These are phyloP conservation scores for Akanthomyces muscarius DNA, from an alignment of 2,329 filamentous ascomycete genomes.

Conservation along the genomic window DNA sequence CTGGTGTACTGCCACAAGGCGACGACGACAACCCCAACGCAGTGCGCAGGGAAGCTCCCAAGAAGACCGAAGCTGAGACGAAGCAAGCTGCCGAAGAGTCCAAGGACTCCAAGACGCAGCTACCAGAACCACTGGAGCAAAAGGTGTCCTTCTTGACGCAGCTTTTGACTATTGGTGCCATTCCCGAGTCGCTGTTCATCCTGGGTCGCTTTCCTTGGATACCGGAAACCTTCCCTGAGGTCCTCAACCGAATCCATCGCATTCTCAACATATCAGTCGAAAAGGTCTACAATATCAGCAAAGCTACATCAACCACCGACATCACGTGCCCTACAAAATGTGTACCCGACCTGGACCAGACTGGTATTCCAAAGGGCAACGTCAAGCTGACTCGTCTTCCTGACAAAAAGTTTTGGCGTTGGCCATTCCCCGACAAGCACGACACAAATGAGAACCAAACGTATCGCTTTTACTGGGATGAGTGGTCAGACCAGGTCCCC, in stretches of 20 bases:
- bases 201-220: constrained; percentile 92
- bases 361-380: constrained; percentile 63
- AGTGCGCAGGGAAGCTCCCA: constrained; percentile 47
- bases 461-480: constrained; percentile 95
- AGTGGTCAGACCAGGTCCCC: constrained; percentile 92
- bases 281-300: constrained; percentile 59
- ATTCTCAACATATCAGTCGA: constrained; percentile 78
- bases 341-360: constrained; percentile 55
- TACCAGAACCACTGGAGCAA: constrained; percentile 76
- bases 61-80: constrained; percentile 50
- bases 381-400: constrained; percentile 58
- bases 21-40: constrained; percentile 64
- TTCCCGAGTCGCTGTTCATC: constrained; percentile 90
- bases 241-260: constrained; percentile 76
- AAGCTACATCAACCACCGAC: constrained; percentile 30
- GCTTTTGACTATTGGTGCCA: constrained; percentile 81
- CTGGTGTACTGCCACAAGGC: constrained; percentile 67
- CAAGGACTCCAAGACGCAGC: constrained; percentile 46
- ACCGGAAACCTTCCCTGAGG: constrained; percentile 75
- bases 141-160: constrained; percentile 82
- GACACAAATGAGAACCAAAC: constrained; percentile 72
- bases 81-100: constrained; percentile 43
- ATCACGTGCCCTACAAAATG: constrained; percentile 42
- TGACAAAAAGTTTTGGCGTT: constrained; percentile 67
- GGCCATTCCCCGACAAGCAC: constrained; percentile 76